Base-by-base conservation (phyloP, 1,284 basidiomycete species). In the Veloporphyrellus conicus region DNA sequence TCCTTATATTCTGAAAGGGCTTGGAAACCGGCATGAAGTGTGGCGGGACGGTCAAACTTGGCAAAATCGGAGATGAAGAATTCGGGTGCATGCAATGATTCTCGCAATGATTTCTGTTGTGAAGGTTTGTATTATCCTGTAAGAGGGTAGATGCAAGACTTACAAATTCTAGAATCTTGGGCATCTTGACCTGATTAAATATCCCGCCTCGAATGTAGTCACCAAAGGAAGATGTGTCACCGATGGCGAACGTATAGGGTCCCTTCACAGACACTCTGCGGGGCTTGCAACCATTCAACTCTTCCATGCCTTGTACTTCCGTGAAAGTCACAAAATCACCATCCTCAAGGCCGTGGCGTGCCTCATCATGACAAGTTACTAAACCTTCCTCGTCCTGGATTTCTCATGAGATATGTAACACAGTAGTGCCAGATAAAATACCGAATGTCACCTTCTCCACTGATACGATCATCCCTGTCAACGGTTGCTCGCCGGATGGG, bases 161-260 rank as follows among this genome's bases (percentile, higher is more conserved):
- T 59, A 95, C 93, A 61, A 96, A 97, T 67, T 91, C 81, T 47
- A 99, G 75, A 52, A 92, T 79, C 74, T 96, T 97, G 19, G 96
- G 96, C 93, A 96, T 94, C 76, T 99, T 99, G 62, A 99, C 93
- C 71, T 99, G 96, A 15, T 91, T 94, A 68, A 99, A 99, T 57
- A 95, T 88, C 42, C 96, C 96, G 27, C 94, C 96, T 27, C 82
- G 71, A 62, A 86, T 83, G 74, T 99, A 99, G 40, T 83, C 77
- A 43, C 86, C 77, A 16, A 94, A 66, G 29, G 77, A 77, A 20
- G 82, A 81, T 2, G 93, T 96, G 66, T 96, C 90, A 4, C 93
- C 94, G 47, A 98, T 94, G 7, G 87, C 75, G 69, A 98, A 98
- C 1, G 93, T 96, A 66, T 97, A 98, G 1, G 93, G 94, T 3